phyloP scores from a whole-genome alignment of 2,329 filamentous ascomycete genomes.

The Alternaria burnsii region DNA sequence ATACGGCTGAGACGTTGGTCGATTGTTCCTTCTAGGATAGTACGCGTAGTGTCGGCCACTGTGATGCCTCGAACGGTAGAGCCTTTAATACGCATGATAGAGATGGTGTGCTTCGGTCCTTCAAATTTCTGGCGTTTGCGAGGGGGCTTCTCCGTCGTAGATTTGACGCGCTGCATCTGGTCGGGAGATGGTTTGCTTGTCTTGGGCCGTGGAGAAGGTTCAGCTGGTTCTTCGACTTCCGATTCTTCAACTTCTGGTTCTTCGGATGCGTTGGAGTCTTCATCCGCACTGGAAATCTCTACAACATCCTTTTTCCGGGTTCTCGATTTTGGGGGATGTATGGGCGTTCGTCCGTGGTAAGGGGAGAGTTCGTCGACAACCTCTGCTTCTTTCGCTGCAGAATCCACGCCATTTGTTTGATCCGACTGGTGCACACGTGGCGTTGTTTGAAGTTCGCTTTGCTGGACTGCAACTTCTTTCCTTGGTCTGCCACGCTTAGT shows the following conservation, averaged over 20 bases:
- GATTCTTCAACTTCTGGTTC: conserved; percentile 27
- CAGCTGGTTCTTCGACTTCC: conserved; percentile 27
- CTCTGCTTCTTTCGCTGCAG: conserved; percentile 5
- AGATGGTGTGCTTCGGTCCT: conserved; percentile 43
- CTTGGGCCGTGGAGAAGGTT: conserved; percentile 19
- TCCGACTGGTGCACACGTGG: conserved; percentile 21
- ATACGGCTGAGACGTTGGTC: conserved; percentile 57
- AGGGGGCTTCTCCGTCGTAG: conserved; percentile 31
- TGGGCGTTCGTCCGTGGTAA: conserved; percentile 16
- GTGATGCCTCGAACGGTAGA: conserved; percentile 53
- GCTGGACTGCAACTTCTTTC: conserved; percentile 7
- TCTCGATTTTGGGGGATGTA: conserved; percentile 5
- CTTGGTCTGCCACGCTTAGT: conserved; percentile 27
- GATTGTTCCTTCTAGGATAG: conserved; percentile 60
- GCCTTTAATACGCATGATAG: conserved; percentile 52
- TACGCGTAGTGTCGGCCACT: conserved; percentile 62
- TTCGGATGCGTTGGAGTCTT: conserved; percentile 26
- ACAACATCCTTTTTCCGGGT: conserved; percentile 12
- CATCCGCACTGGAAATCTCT: conserved; percentile 26
- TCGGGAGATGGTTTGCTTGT: conserved; percentile 25
- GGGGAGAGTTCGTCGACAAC: conserved; percentile 33
- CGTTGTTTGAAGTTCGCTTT: conserved; percentile 19
- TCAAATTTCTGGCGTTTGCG: conserved; percentile 40
- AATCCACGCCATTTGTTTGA: conserved; percentile 11
- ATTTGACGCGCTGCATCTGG: conserved; percentile 20